Conservation (phyloP, 2,329 filamentous ascomycete genomes). For the Dothistroma septosporum region DNA sequence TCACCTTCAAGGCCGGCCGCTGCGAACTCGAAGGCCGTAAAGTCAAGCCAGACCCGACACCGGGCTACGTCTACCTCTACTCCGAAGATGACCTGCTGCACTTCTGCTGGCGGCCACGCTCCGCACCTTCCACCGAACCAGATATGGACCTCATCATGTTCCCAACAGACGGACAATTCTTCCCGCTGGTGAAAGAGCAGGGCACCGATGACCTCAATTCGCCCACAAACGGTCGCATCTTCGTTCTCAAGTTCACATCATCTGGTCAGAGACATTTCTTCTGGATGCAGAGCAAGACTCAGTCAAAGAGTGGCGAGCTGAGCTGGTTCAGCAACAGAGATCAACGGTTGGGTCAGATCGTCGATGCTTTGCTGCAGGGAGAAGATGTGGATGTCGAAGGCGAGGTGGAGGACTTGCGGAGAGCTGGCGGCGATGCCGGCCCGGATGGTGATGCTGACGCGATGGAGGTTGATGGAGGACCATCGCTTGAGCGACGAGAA, state of each 20-base stretch:
- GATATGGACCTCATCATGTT: conserved; percentile 92
- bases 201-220: conserved; percentile 58
- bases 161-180: conserved; percentile 80
- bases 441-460: conserved; percentile 47
- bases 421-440: conserved; percentile 60
- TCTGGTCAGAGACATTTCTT: conserved; percentile 90
- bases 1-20: conserved; percentile 93
- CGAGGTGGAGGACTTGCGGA: conserved; percentile 60
- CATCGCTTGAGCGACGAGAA: conserved; percentile 57
- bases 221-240: conserved; percentile 78
- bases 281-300: conserved; percentile 90
- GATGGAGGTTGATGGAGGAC: conserved; percentile 72
- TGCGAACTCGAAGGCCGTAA: conserved; percentile 64
- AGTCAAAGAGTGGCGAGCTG: conserved; percentile 64
- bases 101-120: conserved; percentile 93
- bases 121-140: conserved; percentile 64
- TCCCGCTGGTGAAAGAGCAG: conserved; percentile 48
- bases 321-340: conserved; percentile 82
- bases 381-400: conserved; percentile 76
- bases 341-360: conserved; percentile 79
- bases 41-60: conserved; percentile 67
- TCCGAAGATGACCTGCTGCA: conserved; percentile 90
- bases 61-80: conserved; percentile 90
- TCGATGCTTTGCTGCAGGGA: conserved; percentile 78
- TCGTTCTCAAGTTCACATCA: conserved; percentile 87